phyloP scores from a whole-genome alignment of 768 basidiomycete species.

The Collybia mongolica region DNA sequence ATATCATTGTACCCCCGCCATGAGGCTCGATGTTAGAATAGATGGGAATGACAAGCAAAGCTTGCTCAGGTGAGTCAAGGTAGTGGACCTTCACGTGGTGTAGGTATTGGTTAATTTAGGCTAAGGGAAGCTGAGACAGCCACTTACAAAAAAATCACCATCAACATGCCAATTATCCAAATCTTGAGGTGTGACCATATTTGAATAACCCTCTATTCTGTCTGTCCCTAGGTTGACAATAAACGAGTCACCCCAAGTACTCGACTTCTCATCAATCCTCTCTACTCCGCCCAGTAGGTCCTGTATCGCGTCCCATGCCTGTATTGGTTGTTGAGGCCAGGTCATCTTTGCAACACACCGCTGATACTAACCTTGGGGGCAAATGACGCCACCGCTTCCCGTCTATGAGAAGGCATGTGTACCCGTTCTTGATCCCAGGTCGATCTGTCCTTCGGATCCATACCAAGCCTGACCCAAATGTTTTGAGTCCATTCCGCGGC shows the following conservation, averaged over 20 bases:
- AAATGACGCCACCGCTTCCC: constrained; percentile 45
- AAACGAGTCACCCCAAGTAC: constrained; percentile 57
- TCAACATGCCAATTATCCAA: constrained; percentile 67
- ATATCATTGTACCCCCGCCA: constrained; percentile 62
- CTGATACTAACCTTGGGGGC: constrained; percentile 44
- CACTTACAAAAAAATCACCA: constrained; percentile 53
- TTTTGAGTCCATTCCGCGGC: constrained; percentile 48
- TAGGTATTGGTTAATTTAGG: neutral
- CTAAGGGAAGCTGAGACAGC: neutral
- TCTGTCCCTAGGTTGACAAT: constrained; percentile 61
- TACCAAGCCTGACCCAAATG: constrained; percentile 50
- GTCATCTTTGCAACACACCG: too few species aligned
- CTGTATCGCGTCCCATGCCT: constrained; percentile 62
- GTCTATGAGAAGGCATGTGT: constrained; percentile 54
- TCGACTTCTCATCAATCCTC: constrained; percentile 46
- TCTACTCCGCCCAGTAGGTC: constrained; percentile 62
- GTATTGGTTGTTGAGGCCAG: neutral
- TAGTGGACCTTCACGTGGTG: constrained; percentile 42
- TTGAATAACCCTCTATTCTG: constrained; percentile 30
- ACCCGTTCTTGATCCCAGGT: constrained; percentile 54
- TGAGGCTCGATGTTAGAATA: constrained; percentile 53
- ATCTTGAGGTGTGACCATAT: constrained; percentile 35
- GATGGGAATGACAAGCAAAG: constrained; percentile 58
- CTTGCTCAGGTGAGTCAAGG: constrained; percentile 67
- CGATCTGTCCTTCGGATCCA: constrained; percentile 51